phyloP scores from a whole-genome alignment of 1,139 yeast species.

The Petasospora rhodanensis region DNA sequence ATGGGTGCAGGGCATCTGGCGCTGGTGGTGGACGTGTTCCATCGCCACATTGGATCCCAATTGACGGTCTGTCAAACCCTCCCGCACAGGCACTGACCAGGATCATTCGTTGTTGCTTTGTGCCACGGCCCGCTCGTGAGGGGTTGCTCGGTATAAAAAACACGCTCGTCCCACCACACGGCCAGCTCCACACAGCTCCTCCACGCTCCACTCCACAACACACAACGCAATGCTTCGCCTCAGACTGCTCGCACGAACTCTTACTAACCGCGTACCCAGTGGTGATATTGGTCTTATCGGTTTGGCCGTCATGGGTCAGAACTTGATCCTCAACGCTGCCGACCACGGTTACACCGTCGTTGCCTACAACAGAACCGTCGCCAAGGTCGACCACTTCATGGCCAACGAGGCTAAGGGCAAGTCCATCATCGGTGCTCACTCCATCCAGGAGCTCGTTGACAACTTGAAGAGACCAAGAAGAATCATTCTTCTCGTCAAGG shows the following conservation, averaged over 20 bases:
- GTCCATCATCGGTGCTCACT: slow-evolving; percentile 91
- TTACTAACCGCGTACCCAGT: slow-evolving; percentile 34
- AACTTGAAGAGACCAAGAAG: slow-evolving; percentile 97
- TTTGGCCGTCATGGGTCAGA: slow-evolving; percentile 99
- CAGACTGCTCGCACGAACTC: slow-evolving; percentile 1
- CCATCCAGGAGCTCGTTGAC: slow-evolving; percentile 81
- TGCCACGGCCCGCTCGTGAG: too few species aligned
- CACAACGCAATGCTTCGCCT: slow-evolving; percentile 10
- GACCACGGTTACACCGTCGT: slow-evolving; percentile 97
- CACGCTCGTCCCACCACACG: too few species aligned
- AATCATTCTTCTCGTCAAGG: slow-evolving; percentile 90
- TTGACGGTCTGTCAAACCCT: too few species aligned
- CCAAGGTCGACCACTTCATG: slow-evolving; percentile 91
- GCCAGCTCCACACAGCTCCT: too few species aligned
- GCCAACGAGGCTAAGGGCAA: slow-evolving; percentile 96
- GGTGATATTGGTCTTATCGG: slow-evolving; percentile 99
- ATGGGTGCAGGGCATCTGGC: too few species aligned
- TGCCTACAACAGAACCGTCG: slow-evolving; percentile 95
- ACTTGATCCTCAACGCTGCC: slow-evolving; percentile 94
- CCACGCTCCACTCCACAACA: not conserved
- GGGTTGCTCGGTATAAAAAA: too few species aligned
- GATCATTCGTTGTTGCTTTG: too few species aligned
- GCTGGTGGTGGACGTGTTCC: too few species aligned
- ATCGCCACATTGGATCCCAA: too few species aligned
- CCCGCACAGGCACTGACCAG: too few species aligned